These are phyloP conservation scores for Harrya chromipes DNA, from an alignment of 768 basidiomycete genomes.

Conservation along the genomic window DNA sequence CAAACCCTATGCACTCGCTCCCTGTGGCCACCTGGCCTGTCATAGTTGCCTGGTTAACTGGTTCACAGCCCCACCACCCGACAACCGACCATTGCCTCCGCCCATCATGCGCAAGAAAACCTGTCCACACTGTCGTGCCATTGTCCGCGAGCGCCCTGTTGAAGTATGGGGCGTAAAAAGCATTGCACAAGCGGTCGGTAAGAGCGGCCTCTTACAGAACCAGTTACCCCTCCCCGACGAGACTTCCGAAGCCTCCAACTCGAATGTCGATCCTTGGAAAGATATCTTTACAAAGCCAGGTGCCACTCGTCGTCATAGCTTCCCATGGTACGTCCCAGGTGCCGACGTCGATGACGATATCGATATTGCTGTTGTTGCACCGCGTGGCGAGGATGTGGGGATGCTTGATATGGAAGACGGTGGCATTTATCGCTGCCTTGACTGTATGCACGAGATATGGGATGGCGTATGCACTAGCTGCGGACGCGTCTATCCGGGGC, in stretches of 20 bases:
- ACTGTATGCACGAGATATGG: constrained; percentile 79
- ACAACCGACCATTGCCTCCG: constrained; percentile 24
- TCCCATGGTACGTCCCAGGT: constrained; percentile 26
- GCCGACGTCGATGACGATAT: constrained; percentile 18
- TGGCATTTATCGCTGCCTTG: constrained; percentile 70
- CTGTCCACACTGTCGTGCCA: constrained; percentile 44
- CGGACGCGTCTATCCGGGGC: constrained; percentile 56
- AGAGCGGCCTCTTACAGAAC: constrained; percentile 47
- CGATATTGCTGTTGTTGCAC: constrained; percentile 10
- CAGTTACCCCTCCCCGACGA: constrained; percentile 27
- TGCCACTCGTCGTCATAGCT: constrained; percentile 2
- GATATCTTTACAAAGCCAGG: constrained; percentile 48
- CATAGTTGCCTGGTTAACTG: constrained; percentile 70
- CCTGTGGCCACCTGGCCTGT: constrained; percentile 75
- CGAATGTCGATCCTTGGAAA: constrained; percentile 58
- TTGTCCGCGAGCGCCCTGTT: constrained; percentile 43
- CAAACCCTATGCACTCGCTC: constrained; percentile 69
- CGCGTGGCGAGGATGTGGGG: constrained; percentile 45
- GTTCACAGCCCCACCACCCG: constrained; percentile 54
- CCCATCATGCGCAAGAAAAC: constrained; percentile 38
- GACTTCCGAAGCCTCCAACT: constrained; percentile 22
- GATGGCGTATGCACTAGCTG: constrained; percentile 64
- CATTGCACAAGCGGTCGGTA: constrained; percentile 43
- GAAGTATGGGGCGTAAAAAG: constrained; percentile 49
- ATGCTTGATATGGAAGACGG: constrained; percentile 74